Base-by-base conservation (phyloP, 2,329 filamentous ascomycete species). In the Eurotiales sp. region DNA sequence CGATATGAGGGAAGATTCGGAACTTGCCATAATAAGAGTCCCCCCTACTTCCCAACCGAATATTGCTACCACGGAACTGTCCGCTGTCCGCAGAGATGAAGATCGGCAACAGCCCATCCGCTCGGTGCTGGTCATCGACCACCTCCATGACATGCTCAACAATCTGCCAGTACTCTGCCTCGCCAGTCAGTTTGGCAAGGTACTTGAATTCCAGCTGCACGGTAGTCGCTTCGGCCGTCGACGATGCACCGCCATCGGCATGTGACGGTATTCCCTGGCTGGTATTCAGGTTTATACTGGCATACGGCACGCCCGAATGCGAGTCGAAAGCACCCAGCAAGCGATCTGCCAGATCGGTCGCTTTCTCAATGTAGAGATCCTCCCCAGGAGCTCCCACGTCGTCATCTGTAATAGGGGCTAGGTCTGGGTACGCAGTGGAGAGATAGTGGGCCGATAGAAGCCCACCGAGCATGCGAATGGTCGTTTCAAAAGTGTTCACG, bases 161-260 rank as follows among this genome's bases (percentile, higher is more conserved):
- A 62, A 85, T 86, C 59, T 93, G 85, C 93, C 93, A 99, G 70
- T 93, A 99, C 55, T 88, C 80, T 46, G 85, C 84, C 71, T 99
- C 93, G 30, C 93, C 93, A 0, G 91, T 99, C 53, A 99, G 77
- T 70, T 95, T 96, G 44, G 93, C 87, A 14, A 99, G 78, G 65
- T 99, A 99, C 69, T 97, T 97, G 77, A 97, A 90, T 69, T 99
- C 93, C 10, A 99, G 82, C 72, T 99, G 93, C 41, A 99, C 69
- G 8, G 87, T 93, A 2, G 92, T 90, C 0, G 92, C 87, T 75
- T 99, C 93, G 2, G 93, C 91, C 0, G 92, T 97, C 2, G 92
- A 96, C 0, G 91, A 93, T 7, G 92, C 90, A 8, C 93, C 93
- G 15, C 80, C 83, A 65, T 96, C 90, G 17, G 83, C 83, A 64